Evolutionary conservation across 306 rosid genomes (phyloP), one percentile per base, ranked within the genome.

Genomic region (Acacia confusa): DNA sequence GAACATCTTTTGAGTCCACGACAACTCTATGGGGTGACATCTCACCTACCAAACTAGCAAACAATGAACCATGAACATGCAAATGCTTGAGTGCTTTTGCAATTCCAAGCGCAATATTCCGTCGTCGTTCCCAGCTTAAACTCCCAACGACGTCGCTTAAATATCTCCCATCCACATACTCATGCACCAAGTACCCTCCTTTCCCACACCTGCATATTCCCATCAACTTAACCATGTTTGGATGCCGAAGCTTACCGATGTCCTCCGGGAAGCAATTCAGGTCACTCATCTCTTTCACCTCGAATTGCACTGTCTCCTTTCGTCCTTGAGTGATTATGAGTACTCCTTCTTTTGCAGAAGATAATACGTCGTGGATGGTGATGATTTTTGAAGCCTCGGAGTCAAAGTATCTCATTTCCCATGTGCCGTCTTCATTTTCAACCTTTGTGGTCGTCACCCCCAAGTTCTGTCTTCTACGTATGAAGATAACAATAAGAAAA

Each of bases 351-450:
- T 82, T 79, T 14, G 81, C 74, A 14, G 83, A 83, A 7, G 77
- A 68, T 19, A 86, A 6, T 36, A 91, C 79, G 24, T 87, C 87
- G 1, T 83, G 72, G 2, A 91, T 61, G 7, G 90, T 89, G 22
- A 89, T 60, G 7, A 79, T 78, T 45, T 86, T 86, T 1, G 88
- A 77, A 16, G 79, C 57, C 77, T 73, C 82, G 4, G 80, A 17
- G 16, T 89, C 92, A 15, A 88, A 89, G 76, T 85, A 86, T 15
- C 88, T 87, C 16, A 89, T 19, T 58, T 89, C 87, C 93, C 92
- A 91, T 2, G 83, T 81, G 52, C 85, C 92, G 40, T 88, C 85
- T 69, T 86, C 84, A 76, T 24, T 80, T 66, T 88, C 88, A 71
- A 88, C 82, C 57, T 71, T 80, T 63, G 17, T 68, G 72, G 84